Evolutionary conservation across 352 stramenopile species (phyloP).

Genomic region (Blastocystis hominis): DNA sequence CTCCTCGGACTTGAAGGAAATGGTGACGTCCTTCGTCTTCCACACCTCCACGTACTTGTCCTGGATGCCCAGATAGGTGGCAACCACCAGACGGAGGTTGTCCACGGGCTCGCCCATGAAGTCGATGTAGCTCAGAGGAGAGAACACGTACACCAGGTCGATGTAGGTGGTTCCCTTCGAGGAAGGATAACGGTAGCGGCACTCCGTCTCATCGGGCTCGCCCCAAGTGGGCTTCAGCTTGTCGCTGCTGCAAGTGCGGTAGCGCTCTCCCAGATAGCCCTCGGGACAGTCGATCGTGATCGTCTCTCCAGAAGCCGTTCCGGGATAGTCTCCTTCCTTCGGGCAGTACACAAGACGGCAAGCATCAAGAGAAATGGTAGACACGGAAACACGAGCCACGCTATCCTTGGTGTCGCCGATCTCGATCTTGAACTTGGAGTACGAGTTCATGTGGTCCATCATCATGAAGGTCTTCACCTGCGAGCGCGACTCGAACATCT

Average conservation of each 20-base stretch:
- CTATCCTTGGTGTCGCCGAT: not conserved
- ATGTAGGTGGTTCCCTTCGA: conserved; percentile 38
- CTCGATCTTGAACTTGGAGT: conserved; percentile 40
- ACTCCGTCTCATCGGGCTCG: conserved; percentile 15
- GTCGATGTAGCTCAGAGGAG: not conserved
- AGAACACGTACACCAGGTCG: conserved; percentile 26
- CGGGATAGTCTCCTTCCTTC: conserved; percentile 48
- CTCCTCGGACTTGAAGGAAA: not conserved
- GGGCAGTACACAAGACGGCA: conserved; percentile 43
- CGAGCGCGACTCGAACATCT: not conserved
- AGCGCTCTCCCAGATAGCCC: conserved; percentile 26
- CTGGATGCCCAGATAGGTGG: not conserved
- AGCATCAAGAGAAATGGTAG: not conserved
- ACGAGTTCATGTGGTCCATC: conserved; percentile 56
- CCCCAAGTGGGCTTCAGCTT: conserved; percentile 29
- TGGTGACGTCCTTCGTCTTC: conserved; percentile 48
- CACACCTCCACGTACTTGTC: conserved; percentile 7
- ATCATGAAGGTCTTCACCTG: not conserved
- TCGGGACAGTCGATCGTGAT: conserved; percentile 28
- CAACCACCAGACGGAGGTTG: not conserved
- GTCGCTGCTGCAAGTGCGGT: conserved; percentile 1
- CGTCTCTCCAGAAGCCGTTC: not conserved
- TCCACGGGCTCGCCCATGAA: not conserved
- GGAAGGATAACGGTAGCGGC: not conserved
- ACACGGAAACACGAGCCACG: conserved; percentile 5